Conservation (phyloP, 73 alveolate genomes). For the Paramecium sonneborni region DNA sequence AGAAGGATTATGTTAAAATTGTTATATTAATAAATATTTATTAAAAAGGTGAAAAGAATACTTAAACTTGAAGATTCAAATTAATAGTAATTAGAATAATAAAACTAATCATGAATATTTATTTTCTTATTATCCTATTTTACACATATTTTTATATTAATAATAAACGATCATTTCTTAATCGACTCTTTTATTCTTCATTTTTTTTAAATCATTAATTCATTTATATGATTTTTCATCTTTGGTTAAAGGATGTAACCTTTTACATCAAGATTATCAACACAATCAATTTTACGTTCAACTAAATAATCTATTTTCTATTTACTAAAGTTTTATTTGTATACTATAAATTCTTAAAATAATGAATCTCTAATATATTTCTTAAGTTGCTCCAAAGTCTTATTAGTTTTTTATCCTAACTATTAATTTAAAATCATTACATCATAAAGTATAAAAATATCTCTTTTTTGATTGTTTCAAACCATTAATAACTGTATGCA, state of each 20-base stretch:
- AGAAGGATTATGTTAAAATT: slow-evolving; percentile 65
- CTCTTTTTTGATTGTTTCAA: neutral
- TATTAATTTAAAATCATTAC: neutral
- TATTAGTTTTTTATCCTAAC: neutral
- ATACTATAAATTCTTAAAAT: neutral
- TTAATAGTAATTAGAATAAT: neutral
- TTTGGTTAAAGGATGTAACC: slow-evolving; percentile 13
- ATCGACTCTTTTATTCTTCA: neutral
- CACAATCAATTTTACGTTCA: neutral
- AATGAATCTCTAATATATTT: neutral
- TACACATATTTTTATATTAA: neutral
- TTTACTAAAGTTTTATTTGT: neutral
- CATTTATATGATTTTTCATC: neutral
- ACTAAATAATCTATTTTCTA: neutral
- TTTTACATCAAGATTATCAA: neutral
- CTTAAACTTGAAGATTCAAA: neutral
- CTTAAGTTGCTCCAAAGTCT: neutral
- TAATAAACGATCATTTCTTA: neutral
- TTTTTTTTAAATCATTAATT: too few species aligned
- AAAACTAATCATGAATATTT: neutral
- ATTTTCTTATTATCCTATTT: neutral
- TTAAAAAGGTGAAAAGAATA: neutral
- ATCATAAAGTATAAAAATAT: slow-evolving; percentile 19
- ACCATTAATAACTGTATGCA: slow-evolving; percentile 25
- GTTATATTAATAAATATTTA: slow-evolving; percentile 62